Evolutionary conservation across 73 alveolate genomes (phyloP), one percentile per base, ranked within the genome.

Genomic region (Paramecium sexaurelia): DNA sequence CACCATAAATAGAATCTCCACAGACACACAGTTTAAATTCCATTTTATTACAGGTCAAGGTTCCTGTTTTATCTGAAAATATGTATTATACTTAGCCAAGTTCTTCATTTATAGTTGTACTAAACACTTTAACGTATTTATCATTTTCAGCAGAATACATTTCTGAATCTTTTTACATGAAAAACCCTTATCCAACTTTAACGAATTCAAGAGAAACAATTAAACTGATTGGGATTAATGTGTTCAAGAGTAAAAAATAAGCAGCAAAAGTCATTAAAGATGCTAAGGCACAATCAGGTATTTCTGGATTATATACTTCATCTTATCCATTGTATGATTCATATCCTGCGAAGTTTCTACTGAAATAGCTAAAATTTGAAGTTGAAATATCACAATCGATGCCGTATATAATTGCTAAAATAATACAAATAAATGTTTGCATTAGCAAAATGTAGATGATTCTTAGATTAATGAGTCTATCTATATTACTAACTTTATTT

Each of bases 201-300:
- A 97, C 99, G 55, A 98, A 82, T 91, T 98, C 99, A 22, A 98
- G 92, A 20, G 99, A 92, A 9, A 98, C 97, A 5, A 97, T 94
- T 71, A 98, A 95, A 33, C 99, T 97, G 11, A 98, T 98, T 7
- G 99, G 99, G 8, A 98, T 97, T 95, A 98, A 87, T 22, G 99
- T 97, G 92, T 98, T 98, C 71, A 97, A 85, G 39, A 98, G 95
- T 29, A 97, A 91, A 87, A 98, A 93, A 94, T 96, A 98, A 2
- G 99, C 93, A 83, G 98, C 96, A 94, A 96, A 98, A 39, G 97
- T 92, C 40, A 97, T 56, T 27, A 93, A 69, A 9, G 97, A 94
- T 78, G 94, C 95, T 8, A 91, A 86, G 5, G 90, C 36, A 83
- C 95, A 93, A 51, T 84, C 19, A 78, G 96, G 57, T 55, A 71